Conservation (phyloP, 495 filamentous ascomycete species). For the Evernia prunastri region DNA sequence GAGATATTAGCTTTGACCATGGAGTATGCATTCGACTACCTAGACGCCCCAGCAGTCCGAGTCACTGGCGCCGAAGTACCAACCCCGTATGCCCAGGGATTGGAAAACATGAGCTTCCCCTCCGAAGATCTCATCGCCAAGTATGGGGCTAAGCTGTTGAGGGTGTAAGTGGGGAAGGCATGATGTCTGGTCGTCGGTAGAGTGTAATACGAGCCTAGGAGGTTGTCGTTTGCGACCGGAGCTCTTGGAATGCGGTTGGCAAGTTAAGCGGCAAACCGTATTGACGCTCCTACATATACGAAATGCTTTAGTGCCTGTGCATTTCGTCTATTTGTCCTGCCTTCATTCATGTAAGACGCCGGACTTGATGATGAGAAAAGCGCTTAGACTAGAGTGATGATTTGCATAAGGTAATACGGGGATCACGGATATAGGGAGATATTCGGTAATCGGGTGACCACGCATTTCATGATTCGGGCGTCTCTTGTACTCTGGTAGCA, state of each 20-base stretch:
- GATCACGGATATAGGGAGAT: background rate
- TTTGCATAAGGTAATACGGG: no score
- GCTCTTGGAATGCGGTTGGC: background rate
- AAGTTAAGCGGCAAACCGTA: background rate
- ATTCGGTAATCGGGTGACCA: background rate
- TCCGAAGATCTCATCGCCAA: constrained; percentile 73
- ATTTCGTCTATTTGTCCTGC: background rate
- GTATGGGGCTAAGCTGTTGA: constrained; percentile 76
- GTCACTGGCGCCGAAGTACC: constrained; percentile 95
- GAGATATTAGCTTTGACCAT: constrained; percentile 91
- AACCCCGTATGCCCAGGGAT: constrained; percentile 80
- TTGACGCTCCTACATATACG: background rate
- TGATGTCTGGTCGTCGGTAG: background rate
- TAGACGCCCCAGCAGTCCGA: constrained; percentile 85
- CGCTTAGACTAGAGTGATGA: no score
- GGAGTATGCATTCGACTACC: constrained; percentile 98
- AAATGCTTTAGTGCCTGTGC: background rate
- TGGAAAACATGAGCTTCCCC: constrained; percentile 92
- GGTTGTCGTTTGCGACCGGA: background rate
- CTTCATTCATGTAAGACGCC: background rate
- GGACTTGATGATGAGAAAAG: constrained; percentile 2
- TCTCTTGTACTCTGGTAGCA: background rate
- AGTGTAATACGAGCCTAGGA: background rate
- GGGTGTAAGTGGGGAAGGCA: constrained; percentile 36
- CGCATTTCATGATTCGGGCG: background rate